These are phyloP conservation scores for Verruconis gallopava DNA, from an alignment of 2,329 filamentous ascomycete species.

Conservation along the genomic window DNA sequence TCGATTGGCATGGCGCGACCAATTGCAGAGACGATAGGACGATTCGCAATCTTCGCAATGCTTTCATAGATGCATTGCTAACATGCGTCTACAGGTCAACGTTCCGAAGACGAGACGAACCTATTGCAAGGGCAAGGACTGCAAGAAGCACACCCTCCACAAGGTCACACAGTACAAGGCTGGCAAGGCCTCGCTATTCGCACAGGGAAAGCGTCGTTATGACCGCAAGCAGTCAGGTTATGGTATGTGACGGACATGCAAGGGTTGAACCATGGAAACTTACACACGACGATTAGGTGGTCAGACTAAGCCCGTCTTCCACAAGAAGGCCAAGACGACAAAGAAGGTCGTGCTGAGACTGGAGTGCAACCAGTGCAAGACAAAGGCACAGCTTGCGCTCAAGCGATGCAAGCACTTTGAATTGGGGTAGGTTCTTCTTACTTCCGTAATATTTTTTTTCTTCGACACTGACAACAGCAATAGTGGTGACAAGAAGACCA, in stretches of 20 bases:
- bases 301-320: slow-evolving; percentile 99
- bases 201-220: slow-evolving; percentile 99
- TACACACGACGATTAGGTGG: slow-evolving; percentile 59
- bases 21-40: too few relatives aligned
- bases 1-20: too few relatives aligned
- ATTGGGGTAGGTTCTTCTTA: slow-evolving; percentile 62
- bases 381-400: slow-evolving; percentile 91
- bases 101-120: slow-evolving; percentile 95
- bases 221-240: slow-evolving; percentile 99
- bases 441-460: slow-evolving; percentile 8
- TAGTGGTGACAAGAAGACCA: slow-evolving; percentile 99
- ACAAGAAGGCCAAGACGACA: slow-evolving; percentile 99
- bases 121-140: slow-evolving; percentile 94
- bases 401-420: slow-evolving; percentile 99
- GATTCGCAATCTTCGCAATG: too few relatives aligned
- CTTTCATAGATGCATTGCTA: too few relatives aligned
- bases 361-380: slow-evolving; percentile 96
- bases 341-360: slow-evolving; percentile 99
- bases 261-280: background rate
- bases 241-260: slow-evolving; percentile 16
- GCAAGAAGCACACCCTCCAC: slow-evolving; percentile 65
- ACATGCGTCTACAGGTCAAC: slow-evolving; percentile 72
- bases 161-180: slow-evolving; percentile 96
- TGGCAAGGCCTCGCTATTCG: slow-evolving; percentile 89
- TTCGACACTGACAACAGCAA: slow-evolving; percentile 30